Evolutionary conservation across 164 flowering plant genomes (phyloP), one percentile per base, ranked within the genome.

Genomic region (Saururus chinensis): DNA sequence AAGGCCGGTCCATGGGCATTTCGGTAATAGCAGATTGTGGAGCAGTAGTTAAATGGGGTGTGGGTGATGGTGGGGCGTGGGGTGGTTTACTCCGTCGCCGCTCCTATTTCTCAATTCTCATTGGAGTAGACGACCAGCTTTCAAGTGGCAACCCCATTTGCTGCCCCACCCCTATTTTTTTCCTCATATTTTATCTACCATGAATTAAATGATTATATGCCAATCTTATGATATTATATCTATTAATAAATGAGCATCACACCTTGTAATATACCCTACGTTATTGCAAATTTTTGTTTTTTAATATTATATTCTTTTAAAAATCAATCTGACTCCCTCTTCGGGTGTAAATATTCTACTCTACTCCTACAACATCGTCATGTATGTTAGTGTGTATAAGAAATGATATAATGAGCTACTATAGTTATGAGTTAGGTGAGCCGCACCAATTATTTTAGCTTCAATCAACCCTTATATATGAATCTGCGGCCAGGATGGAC

Each of bases 81-180:
- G 40, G 21, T 57, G 19, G 60, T 57, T 57, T 57, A 57, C 42
- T 57, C 42, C 60, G 60, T 57, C 60, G 8, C 60, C 19, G 37
- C 37, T n/a, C n/a, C 37, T 2, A 30, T 30, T n/a, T n/a, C 37
- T 30, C 37, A 30, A 2, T 30, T 30, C 4, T 30, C 37, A 30
- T 30, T 30, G 37, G 37, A 30, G 37, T 30, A 30, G 37, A 2
- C 37, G 37, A 30, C 37, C 37, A 30, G 52, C 52, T 49, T 49
- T 49, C 49, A 17, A 12, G 4, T 45, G 49, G 49, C 49, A 10
- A 14, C 49, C 49, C 49, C 49, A 42, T 9, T 10, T 30, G 37
- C 37, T 30, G 37, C 4, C 37, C 37, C 37, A 2, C 37, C 37
- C 49, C 49, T 17, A 8, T 12, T 7, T 45, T 45, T 45, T 45